Evolutionary conservation across 2,329 filamentous ascomycete species (phyloP).

Genomic region (Fonsecaea pedrosoi): DNA sequence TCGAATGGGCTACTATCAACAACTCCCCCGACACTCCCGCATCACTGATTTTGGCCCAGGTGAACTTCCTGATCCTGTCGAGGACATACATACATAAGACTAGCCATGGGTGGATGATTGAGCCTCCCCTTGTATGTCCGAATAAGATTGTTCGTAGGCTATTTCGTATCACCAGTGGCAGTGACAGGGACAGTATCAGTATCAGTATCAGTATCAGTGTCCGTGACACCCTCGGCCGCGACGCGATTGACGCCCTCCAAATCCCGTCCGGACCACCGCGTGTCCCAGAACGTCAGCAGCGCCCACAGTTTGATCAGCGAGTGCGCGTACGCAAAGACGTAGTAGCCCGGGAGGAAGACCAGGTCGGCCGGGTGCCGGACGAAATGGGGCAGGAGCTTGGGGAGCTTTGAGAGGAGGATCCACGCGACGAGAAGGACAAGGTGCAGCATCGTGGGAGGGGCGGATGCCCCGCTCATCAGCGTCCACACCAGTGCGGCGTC

Average conservation of each 20-base stretch:
- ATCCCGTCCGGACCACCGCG: conserved; percentile 52
- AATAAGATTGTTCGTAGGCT: too few species aligned
- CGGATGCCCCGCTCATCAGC: conserved; percentile 39
- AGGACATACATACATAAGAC: too few species aligned
- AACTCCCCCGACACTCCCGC: too few species aligned
- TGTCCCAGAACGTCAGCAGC: conserved; percentile 59
- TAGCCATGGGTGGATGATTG: too few species aligned
- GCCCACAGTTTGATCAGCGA: conserved; percentile 65
- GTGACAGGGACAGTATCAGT: not conserved
- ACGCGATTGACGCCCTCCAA: conserved; percentile 38
- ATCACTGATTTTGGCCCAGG: too few species aligned
- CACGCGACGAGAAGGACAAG: conserved; percentile 46
- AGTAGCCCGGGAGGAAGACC: conserved; percentile 56
- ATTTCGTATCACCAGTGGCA: too few species aligned
- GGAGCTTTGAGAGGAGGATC: conserved; percentile 62
- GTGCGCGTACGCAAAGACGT: conserved; percentile 65
- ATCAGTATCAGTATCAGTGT: not conserved
- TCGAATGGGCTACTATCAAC: too few species aligned
- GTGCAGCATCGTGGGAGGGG: conserved; percentile 34
- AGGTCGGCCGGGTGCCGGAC: conserved; percentile 60
- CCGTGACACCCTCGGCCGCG: not conserved
- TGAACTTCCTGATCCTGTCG: too few species aligned
- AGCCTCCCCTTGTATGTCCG: too few species aligned
- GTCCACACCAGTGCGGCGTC: conserved; percentile 55
- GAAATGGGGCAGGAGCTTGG: conserved; percentile 65